phyloP scores from a whole-genome alignment of 2,329 filamentous ascomycete genomes.

The Madurella fahalii region DNA sequence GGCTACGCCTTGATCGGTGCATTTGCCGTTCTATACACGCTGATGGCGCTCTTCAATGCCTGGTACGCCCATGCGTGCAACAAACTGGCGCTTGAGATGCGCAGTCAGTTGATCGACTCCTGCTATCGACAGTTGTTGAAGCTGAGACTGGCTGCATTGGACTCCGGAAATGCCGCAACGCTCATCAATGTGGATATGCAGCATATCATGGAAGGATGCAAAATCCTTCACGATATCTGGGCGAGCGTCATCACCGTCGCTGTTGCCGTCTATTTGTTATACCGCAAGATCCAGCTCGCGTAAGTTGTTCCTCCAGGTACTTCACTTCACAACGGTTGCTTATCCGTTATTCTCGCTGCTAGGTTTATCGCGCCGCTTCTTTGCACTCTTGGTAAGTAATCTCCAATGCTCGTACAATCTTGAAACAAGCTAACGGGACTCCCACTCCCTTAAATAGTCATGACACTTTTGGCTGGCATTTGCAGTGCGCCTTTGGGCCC shows the following conservation, averaged over 20 bases:
- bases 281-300: conserved; percentile 11
- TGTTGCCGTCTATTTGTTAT: conserved; percentile 9
- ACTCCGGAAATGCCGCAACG: conserved; percentile 9
- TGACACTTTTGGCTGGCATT: conserved; percentile 9
- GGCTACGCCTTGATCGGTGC: conserved; percentile 11
- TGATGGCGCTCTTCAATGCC: conserved; percentile 10
- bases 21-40: conserved; percentile 4
- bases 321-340: neutral
- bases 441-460: conserved; percentile 1
- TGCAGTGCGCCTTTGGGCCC: conserved; percentile 7
- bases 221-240: conserved; percentile 14
- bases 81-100: conserved; percentile 11
- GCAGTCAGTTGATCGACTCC: conserved; percentile 8
- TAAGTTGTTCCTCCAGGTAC: neutral
- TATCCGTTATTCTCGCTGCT: neutral
- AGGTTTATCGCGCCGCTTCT: conserved; percentile 12
- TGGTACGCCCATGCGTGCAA: conserved; percentile 13
- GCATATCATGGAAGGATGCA: conserved; percentile 13
- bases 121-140: conserved; percentile 11
- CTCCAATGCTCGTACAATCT: no score
- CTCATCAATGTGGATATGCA: conserved; percentile 15
- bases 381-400: conserved; percentile 6
- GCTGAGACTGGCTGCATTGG: conserved; percentile 5
- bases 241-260: conserved; percentile 9
- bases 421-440: no score